phyloP scores from a whole-genome alignment of 768 basidiomycete genomes.

The Cyathus striatus region DNA sequence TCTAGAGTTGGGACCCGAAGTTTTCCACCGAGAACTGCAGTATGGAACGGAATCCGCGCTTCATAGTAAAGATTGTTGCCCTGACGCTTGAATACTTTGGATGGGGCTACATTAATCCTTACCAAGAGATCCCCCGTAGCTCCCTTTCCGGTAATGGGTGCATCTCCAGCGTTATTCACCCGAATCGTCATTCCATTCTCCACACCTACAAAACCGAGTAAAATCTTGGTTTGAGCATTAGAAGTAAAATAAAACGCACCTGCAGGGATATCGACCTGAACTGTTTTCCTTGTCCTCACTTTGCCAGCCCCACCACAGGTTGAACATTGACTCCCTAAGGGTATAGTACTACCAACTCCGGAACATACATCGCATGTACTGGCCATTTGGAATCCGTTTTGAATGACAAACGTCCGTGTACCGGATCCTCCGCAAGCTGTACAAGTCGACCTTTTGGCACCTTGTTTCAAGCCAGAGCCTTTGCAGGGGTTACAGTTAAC shows the following conservation, averaged over 20 bases:
- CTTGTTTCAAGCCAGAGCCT: constrained; percentile 82
- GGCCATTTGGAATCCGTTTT: constrained; percentile 95
- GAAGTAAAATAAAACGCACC: constrained; percentile 42
- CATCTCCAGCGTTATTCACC: constrained; percentile 78
- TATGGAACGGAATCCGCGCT: constrained; percentile 85
- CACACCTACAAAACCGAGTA: constrained; percentile 49
- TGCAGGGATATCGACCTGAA: constrained; percentile 81
- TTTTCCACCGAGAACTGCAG: constrained; percentile 88
- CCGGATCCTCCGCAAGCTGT: constrained; percentile 81
- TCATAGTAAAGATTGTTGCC: constrained; percentile 89
- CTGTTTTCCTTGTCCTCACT: constrained; percentile 70
- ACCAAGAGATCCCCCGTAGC: constrained; percentile 81
- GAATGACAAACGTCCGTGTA: constrained; percentile 82
- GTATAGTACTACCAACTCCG: constrained; percentile 77
- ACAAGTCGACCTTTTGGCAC: constrained; percentile 80
- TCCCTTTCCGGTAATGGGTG: constrained; percentile 70
- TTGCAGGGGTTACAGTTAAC: constrained; percentile 81
- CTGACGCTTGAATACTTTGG: constrained; percentile 84
- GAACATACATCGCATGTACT: constrained; percentile 81
- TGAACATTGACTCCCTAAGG: constrained; percentile 72
- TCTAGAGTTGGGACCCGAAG: constrained; percentile 93
- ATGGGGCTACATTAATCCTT: constrained; percentile 77
- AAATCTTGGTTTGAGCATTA: constrained; percentile 5
- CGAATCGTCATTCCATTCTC: constrained; percentile 94
- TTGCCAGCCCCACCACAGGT: constrained; percentile 85